phyloP scores from a whole-genome alignment of 495 filamentous ascomycete genomes.

The Diplogelasinospora grovesii region DNA sequence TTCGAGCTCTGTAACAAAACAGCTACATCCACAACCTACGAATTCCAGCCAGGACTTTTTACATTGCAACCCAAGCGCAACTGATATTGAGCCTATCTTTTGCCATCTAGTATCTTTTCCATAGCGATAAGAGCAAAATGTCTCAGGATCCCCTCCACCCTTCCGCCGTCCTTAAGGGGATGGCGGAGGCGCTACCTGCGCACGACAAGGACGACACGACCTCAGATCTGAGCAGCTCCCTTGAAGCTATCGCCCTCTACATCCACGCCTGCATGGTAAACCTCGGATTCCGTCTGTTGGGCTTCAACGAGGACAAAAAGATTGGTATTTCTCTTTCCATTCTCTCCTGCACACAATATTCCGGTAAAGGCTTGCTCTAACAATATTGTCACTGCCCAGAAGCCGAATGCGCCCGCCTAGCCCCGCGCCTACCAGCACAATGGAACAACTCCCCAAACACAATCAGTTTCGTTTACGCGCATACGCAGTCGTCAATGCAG shows the following conservation, averaged over 20 bases:
- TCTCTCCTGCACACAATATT: background rate
- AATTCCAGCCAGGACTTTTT: no score
- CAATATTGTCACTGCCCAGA: constrained; percentile 24
- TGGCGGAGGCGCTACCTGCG: constrained; percentile 52
- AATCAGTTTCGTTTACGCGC: constrained; percentile 81
- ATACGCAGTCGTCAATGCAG: constrained; percentile 79
- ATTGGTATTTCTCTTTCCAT: constrained; percentile 42
- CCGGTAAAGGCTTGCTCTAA: no score
- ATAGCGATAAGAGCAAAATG: constrained; percentile 9
- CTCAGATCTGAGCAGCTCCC: constrained; percentile 62
- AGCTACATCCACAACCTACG: no score
- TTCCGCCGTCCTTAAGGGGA: constrained; percentile 41
- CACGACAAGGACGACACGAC: constrained; percentile 43
- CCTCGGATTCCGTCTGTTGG: constrained; percentile 74
- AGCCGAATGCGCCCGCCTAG: constrained; percentile 33
- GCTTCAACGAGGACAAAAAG: constrained; percentile 68
- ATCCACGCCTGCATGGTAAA: constrained; percentile 76
- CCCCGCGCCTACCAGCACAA: constrained; percentile 59
- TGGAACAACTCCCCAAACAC: constrained; percentile 67
- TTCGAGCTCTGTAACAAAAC: no score
- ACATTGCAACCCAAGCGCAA: background rate
- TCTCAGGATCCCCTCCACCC: constrained; percentile 30
- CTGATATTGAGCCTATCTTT: no score
- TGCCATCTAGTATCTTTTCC: background rate
- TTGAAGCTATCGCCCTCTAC: constrained; percentile 81